phyloP scores from a whole-genome alignment of 176 grass and related monocot species.

The Oryza longistaminata region DNA sequence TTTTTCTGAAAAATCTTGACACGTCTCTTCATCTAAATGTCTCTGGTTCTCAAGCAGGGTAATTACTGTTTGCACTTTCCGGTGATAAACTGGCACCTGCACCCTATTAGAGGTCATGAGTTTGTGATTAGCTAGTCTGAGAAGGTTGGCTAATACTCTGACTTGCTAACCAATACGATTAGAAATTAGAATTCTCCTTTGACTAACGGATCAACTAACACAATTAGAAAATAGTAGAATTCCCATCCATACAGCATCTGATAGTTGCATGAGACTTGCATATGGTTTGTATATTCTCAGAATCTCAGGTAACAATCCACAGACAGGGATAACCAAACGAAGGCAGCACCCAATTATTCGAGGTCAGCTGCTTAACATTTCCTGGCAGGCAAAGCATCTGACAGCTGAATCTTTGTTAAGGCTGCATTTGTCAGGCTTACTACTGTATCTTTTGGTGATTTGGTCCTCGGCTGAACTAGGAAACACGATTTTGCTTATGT shows the following conservation, averaged over 20 bases:
- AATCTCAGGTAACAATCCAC: background rate
- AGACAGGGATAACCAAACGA: background rate
- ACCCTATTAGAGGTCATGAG: background rate
- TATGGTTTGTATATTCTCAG: background rate
- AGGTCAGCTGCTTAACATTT: too few species aligned
- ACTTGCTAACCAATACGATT: conserved; percentile 18
- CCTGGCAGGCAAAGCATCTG: background rate
- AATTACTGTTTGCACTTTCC: background rate
- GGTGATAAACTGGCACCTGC: background rate
- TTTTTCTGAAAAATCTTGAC: conserved; percentile 1
- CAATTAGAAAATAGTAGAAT: background rate
- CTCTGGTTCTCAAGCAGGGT: background rate
- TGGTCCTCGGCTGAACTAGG: background rate
- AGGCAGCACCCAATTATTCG: background rate
- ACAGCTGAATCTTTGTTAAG: background rate
- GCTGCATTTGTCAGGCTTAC: background rate
- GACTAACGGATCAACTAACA: background rate
- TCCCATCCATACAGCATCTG: background rate
- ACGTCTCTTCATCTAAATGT: conserved; percentile 15
- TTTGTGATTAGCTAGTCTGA: conserved; percentile 17
- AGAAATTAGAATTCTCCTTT: background rate
- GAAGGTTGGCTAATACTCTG: conserved; percentile 2
- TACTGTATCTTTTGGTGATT: background rate
- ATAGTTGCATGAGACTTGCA: background rate
- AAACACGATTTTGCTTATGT: background rate